Evolutionary conservation across 306 rosid species (phyloP).

Genomic region (Rosa lucieae): DNA sequence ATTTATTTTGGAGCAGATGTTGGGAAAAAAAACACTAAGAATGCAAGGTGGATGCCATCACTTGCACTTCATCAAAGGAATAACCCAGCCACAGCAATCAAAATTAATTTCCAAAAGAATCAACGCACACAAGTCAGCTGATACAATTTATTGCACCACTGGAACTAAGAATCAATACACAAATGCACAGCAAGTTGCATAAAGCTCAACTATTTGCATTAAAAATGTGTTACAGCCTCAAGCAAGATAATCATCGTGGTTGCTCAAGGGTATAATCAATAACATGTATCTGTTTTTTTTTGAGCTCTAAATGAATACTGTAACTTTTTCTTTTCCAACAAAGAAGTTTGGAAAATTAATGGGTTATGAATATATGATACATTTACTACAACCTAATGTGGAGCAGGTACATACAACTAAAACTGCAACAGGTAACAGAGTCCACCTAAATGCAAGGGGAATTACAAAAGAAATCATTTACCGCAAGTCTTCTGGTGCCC

Average conservation of each 20-base stretch:
- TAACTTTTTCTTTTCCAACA: slow-evolving; percentile 7
- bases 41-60: not conserved
- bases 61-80: not conserved
- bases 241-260: not conserved
- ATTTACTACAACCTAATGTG: not conserved
- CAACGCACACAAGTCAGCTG: not conserved
- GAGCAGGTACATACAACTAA: slow-evolving; percentile 23
- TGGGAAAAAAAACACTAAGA: not conserved
- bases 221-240: not conserved
- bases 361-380: slow-evolving; percentile 11
- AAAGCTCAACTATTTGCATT: not conserved
- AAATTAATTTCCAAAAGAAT: not conserved
- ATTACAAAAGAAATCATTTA: slow-evolving; percentile 27
- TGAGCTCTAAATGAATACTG: not conserved
- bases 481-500: slow-evolving; percentile 37
- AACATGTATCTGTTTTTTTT: not conserved
- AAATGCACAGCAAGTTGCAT: not conserved
- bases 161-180: not conserved
- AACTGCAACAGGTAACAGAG: not conserved
- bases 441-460: not conserved
- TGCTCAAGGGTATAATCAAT: slow-evolving; percentile 9
- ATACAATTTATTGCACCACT: not conserved
- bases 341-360: slow-evolving; percentile 1
- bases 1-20: not conserved
- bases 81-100: slow-evolving; percentile 3